phyloP scores from a whole-genome alignment of 2,329 filamentous ascomycete genomes.

The Exophiala oligosperma region DNA sequence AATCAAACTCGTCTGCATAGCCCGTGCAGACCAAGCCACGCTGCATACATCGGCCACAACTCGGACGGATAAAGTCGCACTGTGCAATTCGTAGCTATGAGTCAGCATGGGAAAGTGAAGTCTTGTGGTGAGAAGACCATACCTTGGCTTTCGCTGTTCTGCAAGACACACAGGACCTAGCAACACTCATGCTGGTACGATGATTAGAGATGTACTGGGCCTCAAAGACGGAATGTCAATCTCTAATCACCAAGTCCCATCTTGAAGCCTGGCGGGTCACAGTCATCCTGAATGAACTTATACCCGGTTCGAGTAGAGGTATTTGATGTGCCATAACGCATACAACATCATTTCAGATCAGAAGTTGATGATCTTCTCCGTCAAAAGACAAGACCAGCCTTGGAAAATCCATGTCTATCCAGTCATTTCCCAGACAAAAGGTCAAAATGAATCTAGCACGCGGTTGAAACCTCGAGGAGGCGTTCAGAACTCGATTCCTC shows the following conservation, averaged over 20 bases:
- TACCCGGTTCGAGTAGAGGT: too few species aligned
- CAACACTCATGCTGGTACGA: conserved; percentile 6
- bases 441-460: not conserved
- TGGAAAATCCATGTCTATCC: not conserved
- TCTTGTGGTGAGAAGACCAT: not conserved
- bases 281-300: too few species aligned
- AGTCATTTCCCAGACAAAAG: not conserved
- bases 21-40: conserved; percentile 9
- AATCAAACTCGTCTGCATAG: conserved; percentile 2
- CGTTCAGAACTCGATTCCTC: conserved; percentile 28
- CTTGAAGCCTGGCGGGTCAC: too few species aligned
- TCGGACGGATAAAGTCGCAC: conserved; percentile 11
- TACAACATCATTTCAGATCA: too few species aligned
- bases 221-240: too few species aligned
- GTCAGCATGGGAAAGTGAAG: not conserved
- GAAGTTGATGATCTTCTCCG: not conserved
- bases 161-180: conserved; percentile 13
- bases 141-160: conserved; percentile 15
- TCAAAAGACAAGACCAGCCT: not conserved
- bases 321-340: too few species aligned
- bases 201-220: not conserved
- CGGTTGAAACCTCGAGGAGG: too few species aligned
- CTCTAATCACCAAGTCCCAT: too few species aligned
- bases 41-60: conserved; percentile 7
- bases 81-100: not conserved